Evolutionary conservation across 352 stramenopile species (phyloP), one percentile per base, ranked within the genome.

Genomic region (Globisporangium sylvaticum): DNA sequence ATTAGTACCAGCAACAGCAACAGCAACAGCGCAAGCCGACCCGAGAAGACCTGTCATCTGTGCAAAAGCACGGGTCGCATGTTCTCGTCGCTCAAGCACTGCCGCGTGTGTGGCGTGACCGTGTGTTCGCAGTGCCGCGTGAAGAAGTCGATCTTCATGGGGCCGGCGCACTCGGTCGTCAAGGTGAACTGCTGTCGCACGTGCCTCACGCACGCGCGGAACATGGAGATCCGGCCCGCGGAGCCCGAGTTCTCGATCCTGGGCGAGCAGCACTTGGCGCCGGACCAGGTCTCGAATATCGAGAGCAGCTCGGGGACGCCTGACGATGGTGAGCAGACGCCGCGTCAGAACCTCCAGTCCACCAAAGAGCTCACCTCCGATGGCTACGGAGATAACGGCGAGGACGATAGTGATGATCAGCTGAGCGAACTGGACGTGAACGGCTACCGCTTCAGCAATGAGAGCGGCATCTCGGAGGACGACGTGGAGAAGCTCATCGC

Each of bases 141-240:
- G 4, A 91, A 89, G 46, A 79, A 81, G 52, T 66, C 66, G 20
- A 62, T 87, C 9, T 86, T 91, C 24, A 32, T 79, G 1, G 75
- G 80, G 0, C 18, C 46, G 2, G 60, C 67, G 2, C 61, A 29
- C 20, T 22, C 31, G 3, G 55, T 61, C 20, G 4, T n/a, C 53
- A 55, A 58, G 20, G 42, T 57, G 24, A 8, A 27, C 9, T 65
- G 59, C 42, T 65, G 59, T 18, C 4, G 29, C 8, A 44, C n/a
- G 12, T 65, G 39, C 50, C 62, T 54, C 46, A 62, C 53, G 67
- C 55, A 66, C 9, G 64, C 58, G 12, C 66, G 71, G 50, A 69
- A 58, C 24, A 70, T 77, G 70, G 27, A 71, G 7, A 39, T 78
- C 4, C 70, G 61, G 7, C 70, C 67, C 1, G 66, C 64, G 0